Base-by-base conservation (phyloP, 495 filamentous ascomycete genomes). In the Penicillium atrosanguineum region DNA sequence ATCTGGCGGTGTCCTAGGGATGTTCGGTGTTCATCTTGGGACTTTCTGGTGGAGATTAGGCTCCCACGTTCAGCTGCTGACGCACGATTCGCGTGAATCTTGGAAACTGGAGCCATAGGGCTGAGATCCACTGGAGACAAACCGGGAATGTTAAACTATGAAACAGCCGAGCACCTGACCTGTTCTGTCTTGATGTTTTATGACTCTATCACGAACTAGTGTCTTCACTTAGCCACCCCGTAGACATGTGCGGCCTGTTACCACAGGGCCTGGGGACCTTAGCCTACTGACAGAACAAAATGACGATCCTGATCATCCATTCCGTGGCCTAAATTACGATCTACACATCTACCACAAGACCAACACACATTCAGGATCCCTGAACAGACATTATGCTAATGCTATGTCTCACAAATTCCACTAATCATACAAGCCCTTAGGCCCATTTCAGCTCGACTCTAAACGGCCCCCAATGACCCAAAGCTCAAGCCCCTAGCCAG, bases 401-500 rank as follows among this genome's bases (percentile, higher is more conserved):
- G 31, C 31, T 34, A 34, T 5, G 31, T 12, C 31, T 34, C 31
- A 34, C 3, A 7, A 34, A 34, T 12, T 34, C 42, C 20, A 49
- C 31, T 60, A 55, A 45, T 60, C 52, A 56, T 56, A 60, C 56
- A 55, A 51, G 34, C 25, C 41, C 51, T 19, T 9, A 41, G 18
- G 6, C 7, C 9, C 39, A 16, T 26, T 50, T 51, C 50, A 53
- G 46, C 50, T 59, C 31, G 18, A 18, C 6, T 37, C 46, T 48
- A 68, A 55, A 66, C 57, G 16, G 57, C 59, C 21, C 71, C 70
- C 41, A 73, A 58, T 2, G 65, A 69, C 26, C 68, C 64, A 15
- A 63, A 58, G 48, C 69, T 72, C 67, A 76, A 61, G n/a, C 69
- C 89, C 59, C 78, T 81, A 14, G 89, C 87, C 62, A 96, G 62